These are phyloP conservation scores for Hypholoma sublateritium DNA, from an alignment of 768 basidiomycete species.

Conservation along the genomic window DNA sequence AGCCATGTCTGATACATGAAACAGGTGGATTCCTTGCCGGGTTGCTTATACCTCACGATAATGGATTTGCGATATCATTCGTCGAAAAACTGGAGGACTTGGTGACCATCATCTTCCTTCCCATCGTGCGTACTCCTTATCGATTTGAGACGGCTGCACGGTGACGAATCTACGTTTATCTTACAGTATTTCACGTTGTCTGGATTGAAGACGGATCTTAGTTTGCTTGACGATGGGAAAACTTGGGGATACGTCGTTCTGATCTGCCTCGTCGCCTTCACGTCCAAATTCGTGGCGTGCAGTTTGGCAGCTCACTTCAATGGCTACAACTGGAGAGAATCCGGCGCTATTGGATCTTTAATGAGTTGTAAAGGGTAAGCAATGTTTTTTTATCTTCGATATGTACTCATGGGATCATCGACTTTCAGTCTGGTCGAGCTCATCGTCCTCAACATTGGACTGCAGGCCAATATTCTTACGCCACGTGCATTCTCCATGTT, in stretches of 20 bases:
- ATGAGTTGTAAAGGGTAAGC: slow-evolving; percentile 88
- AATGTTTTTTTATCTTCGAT: background rate
- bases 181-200: slow-evolving; percentile 20
- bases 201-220: slow-evolving; percentile 79
- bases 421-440: slow-evolving; percentile 69
- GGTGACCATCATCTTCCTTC: slow-evolving; percentile 73
- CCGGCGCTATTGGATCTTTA: slow-evolving; percentile 78
- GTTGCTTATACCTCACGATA: slow-evolving; percentile 78
- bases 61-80: slow-evolving; percentile 76
- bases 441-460: slow-evolving; percentile 89
- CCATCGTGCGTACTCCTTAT: slow-evolving; percentile 52
- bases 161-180: background rate
- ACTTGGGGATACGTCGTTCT: slow-evolving; percentile 83
- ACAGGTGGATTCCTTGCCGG: slow-evolving; percentile 81
- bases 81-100: slow-evolving; percentile 89
- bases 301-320: slow-evolving; percentile 51
- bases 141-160: background rate
- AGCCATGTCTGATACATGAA: slow-evolving; percentile 1
- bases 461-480: slow-evolving; percentile 63
- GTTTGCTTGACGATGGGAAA: slow-evolving; percentile 68
- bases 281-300: slow-evolving; percentile 78
- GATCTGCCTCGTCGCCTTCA: slow-evolving; percentile 73
- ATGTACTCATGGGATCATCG: background rate
- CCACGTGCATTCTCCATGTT: slow-evolving; percentile 85
- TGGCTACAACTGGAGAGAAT: slow-evolving; percentile 76